These are phyloP conservation scores for Ampelocalamus luodianensis DNA, from an alignment of 176 grass and related monocot species.

Conservation along the genomic window DNA sequence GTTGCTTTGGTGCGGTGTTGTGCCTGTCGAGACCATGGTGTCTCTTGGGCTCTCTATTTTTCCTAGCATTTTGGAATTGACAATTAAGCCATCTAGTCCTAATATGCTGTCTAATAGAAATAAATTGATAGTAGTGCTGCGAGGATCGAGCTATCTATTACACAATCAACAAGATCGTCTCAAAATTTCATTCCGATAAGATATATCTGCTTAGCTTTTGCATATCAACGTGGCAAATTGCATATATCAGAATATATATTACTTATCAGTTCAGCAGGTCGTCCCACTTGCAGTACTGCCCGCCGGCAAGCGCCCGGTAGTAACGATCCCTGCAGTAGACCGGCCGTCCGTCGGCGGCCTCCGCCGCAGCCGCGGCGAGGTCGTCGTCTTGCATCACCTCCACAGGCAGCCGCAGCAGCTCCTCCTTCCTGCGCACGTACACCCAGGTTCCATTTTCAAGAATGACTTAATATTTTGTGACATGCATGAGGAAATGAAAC, in stretches of 20 bases:
- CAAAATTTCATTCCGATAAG: conserved; percentile 32
- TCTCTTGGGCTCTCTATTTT: too few species aligned
- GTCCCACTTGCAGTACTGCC: conserved; percentile 97
- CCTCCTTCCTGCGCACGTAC: conserved; percentile 58
- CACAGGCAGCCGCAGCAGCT: conserved; percentile 78
- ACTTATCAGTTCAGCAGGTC: conserved; percentile 72
- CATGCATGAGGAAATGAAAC: too few species aligned
- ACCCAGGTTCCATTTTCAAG: too few species aligned
- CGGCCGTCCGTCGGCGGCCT: conserved; percentile 85
- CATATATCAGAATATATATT: conserved; percentile 16
- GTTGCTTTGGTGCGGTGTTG: too few species aligned
- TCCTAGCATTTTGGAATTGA: too few species aligned
- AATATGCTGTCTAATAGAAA: too few species aligned
- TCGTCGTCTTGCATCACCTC: conserved; percentile 87
- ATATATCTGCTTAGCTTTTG: conserved; percentile 1
- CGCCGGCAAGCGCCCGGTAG: conserved; percentile 84
- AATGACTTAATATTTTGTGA: too few species aligned
- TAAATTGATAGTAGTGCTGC: neutral
- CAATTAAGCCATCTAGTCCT: too few species aligned
- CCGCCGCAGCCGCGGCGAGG: conserved; percentile 72
- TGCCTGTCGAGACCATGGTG: too few species aligned
- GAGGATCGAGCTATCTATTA: neutral
- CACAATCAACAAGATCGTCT: neutral
- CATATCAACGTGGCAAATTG: neutral
- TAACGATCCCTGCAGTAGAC: conserved; percentile 96